Evolutionary conservation across 2,329 filamentous ascomycete genomes (phyloP).

Genomic region (Sarocladiaceae sp.): DNA sequence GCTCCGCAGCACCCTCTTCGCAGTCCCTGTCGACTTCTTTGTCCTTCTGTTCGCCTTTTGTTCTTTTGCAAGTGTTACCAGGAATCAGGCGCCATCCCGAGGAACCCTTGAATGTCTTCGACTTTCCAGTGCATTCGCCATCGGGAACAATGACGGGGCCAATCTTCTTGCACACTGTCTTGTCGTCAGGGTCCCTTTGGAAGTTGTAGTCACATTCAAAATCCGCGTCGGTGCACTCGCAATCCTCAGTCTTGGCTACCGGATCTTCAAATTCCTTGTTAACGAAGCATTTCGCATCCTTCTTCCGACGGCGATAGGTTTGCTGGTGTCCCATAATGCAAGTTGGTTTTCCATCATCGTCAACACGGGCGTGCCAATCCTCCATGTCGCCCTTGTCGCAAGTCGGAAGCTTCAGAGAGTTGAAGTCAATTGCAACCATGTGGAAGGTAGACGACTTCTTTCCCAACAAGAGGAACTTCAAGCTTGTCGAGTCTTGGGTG

Average conservation of each 20-base stretch:
- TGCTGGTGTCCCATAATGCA: conserved; percentile 98
- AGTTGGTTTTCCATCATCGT: conserved; percentile 73
- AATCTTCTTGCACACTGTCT: conserved; percentile 63
- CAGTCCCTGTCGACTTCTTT: conserved; percentile 73
- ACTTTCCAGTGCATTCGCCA: conserved; percentile 61
- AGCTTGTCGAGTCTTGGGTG: conserved; percentile 84
- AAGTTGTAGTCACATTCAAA: conserved; percentile 99
- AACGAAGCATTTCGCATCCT: conserved; percentile 84
- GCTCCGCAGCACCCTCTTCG: conserved; percentile 48
- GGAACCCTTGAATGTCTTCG: conserved; percentile 74
- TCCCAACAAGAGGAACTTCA: conserved; percentile 78
- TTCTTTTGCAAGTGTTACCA: conserved; percentile 67
- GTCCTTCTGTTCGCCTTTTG: conserved; percentile 61
- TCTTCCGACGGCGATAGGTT: conserved; percentile 79
- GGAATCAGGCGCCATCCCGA: conserved; percentile 93
- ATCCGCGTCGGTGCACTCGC: conserved; percentile 77
- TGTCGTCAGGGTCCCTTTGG: conserved; percentile 57
- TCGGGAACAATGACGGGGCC: conserved; percentile 63
- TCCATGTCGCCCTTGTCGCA: conserved; percentile 80
- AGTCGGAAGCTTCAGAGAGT: conserved; percentile 71
- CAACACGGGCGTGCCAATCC: conserved; percentile 79
- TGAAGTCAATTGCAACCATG: conserved; percentile 79
- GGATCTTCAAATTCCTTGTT: conserved; percentile 74
- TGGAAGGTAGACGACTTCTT: conserved; percentile 46
- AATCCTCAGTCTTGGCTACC: conserved; percentile 63